Evolutionary conservation across 2,329 filamentous ascomycete genomes (phyloP), one percentile per base, ranked within the genome.

Genomic region (Simplicillium aogashimaense): DNA sequence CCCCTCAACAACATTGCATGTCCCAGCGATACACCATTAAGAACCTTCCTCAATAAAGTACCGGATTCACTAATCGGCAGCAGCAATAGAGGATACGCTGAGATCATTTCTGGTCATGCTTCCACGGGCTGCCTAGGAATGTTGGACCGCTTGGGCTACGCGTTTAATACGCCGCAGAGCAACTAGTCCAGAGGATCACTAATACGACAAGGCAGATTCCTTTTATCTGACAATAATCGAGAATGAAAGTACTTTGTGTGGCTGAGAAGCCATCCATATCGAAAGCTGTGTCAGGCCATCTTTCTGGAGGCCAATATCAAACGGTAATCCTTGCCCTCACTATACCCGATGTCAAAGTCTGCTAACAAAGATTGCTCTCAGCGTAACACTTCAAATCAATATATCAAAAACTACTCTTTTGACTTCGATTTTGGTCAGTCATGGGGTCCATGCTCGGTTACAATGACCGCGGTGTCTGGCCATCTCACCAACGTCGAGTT

Each of bases 351-450:
- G 14, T 20, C 33, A 7, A 41, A 18, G 41, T 29, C 50, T 62
- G 39, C 61, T 42, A 20, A 28, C 4, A 29, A 33, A 15, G n/a
- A n/a, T n/a, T 31, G 9, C 7, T 10, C 3, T 20, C 43, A 94
- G 86, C 71, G 72, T 50, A 72, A 76, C 46, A 83, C 87, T 3
- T 69, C 78, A 15, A 80, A 80, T 47, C 74, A 76, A 50, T 97
- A 81, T 63, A 82, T 94, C 59, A 97, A 95, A 59, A 98, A 98
- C 54, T 97, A 95, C 65, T 73, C 79, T 20, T 98, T 98, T 56
- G 74, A 82, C 35, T 98, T 92, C 63, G 80, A 86, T 57, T 98
- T 98, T 58, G 81, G 81, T 6, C 73, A 69, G 36, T 69, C 74
- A 48, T 95, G 87, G 84, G 88, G 89, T 15, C 71, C 70, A 45